These are phyloP conservation scores for Vickermania spadyakhi DNA, from an alignment of 208 protist genomes.

Conservation along the genomic window DNA sequence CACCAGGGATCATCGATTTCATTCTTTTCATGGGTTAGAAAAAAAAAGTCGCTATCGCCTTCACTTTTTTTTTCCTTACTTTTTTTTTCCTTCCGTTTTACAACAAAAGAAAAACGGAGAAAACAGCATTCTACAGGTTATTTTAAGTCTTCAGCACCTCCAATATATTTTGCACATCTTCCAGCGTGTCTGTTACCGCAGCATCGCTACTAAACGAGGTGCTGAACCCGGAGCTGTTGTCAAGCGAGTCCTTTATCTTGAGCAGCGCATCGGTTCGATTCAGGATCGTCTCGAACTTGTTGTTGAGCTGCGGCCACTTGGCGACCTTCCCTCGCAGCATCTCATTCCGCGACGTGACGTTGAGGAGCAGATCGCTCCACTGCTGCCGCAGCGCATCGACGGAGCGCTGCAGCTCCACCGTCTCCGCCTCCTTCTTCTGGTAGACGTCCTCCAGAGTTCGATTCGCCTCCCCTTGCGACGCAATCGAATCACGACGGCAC, in stretches of 20 bases:
- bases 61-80: too few relatives aligned
- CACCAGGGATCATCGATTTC: too few relatives aligned
- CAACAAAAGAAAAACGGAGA: too few relatives aligned
- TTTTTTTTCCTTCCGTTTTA: too few relatives aligned
- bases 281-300: constrained; percentile 11
- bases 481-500: constrained; percentile 41
- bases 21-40: too few relatives aligned
- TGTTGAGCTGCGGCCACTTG: constrained; percentile 18
- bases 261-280: neutral
- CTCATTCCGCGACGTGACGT: constrained; percentile 6
- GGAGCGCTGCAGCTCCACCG: constrained; percentile 27
- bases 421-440: constrained; percentile 38
- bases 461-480: constrained; percentile 60
- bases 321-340: constrained; percentile 10
- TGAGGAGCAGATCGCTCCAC: constrained; percentile 13
- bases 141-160: too few relatives aligned
- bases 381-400: constrained; percentile 27
- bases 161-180: neutral
- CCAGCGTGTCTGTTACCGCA: too few relatives aligned
- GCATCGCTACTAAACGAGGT: too few relatives aligned
- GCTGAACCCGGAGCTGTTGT: too few relatives aligned
- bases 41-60: too few relatives aligned
- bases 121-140: too few relatives aligned
- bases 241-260: too few relatives aligned
- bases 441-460: constrained; percentile 53